A percentile compares a stretch with the other conserved stretches of the same genome.
Evolutionary conservation across 1,284 basidiomycete species (phyloP).

Genomic region (Microbotryum saponariae): DNA sequence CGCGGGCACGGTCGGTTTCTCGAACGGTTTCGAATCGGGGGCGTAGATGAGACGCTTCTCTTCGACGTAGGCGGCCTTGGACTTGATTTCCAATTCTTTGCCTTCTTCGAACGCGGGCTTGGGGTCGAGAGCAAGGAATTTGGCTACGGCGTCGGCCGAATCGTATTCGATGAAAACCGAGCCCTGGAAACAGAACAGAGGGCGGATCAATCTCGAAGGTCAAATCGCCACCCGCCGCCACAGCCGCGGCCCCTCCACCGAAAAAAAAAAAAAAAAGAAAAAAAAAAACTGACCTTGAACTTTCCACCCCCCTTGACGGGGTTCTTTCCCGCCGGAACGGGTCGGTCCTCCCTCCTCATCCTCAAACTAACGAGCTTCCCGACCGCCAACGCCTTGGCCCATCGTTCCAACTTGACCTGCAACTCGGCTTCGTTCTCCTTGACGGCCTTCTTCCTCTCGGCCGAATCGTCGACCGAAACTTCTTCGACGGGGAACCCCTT

Average conservation of each 20-base stretch:
- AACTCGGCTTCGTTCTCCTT: constrained; percentile 60
- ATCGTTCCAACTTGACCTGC: constrained; percentile 71
- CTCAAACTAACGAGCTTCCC: constrained; percentile 74
- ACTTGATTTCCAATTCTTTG: constrained; percentile 68
- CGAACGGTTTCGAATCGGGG: constrained; percentile 49
- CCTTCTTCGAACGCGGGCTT: constrained; percentile 61
- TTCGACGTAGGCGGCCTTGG: constrained; percentile 83
- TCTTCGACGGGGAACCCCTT: constrained; percentile 35
- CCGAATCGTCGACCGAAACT: constrained; percentile 16
- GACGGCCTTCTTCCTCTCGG: constrained; percentile 47
- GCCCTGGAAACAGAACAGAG: constrained; percentile 48
- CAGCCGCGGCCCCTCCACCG: too few relatives aligned
- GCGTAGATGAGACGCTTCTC: constrained; percentile 86
- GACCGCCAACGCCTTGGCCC: constrained; percentile 63
- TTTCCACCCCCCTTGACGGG: constrained; percentile 35
- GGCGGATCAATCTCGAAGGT: background rate
- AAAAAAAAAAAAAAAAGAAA: background rate
- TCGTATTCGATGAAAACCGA: constrained; percentile 91
- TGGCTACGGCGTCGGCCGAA: constrained; percentile 59
- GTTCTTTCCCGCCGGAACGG: constrained; percentile 43
- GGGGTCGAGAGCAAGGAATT: constrained; percentile 69
- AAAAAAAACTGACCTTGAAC: constrained; percentile 60
- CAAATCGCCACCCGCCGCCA: background rate
- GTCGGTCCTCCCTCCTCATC: constrained; percentile 60
- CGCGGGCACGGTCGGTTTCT: constrained; percentile 49